phyloP scores from a whole-genome alignment of 2,329 filamentous ascomycete genomes.

The Colletotrichum sp. region DNA sequence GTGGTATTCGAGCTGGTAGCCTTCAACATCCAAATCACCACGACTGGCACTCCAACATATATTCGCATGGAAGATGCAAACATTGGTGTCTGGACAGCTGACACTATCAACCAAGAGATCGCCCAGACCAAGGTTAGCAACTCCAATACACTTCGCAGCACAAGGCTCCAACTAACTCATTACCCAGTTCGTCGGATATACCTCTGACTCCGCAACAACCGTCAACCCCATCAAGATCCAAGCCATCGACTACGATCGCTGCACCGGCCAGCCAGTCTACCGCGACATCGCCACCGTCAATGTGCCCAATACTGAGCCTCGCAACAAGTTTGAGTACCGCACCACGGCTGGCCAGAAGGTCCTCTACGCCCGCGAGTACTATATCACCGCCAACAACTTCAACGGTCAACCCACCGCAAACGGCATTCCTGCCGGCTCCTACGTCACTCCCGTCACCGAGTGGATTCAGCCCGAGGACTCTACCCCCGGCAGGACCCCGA shows the following conservation, averaged over 20 bases:
- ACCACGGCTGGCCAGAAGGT: constrained; percentile 28
- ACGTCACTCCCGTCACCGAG: constrained; percentile 43
- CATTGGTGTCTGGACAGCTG: constrained; percentile 39
- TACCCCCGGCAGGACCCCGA: constrained; percentile 35
- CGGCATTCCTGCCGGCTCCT: constrained; percentile 43
- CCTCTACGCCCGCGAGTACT: constrained; percentile 45
- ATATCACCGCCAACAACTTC: constrained; percentile 35
- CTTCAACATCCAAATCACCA: constrained; percentile 42
- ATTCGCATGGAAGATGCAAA: constrained; percentile 46
- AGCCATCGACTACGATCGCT: constrained; percentile 46
- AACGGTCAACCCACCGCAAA: constrained; percentile 40
- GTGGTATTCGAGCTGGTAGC: constrained; percentile 40
- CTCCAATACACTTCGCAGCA: accelerated
- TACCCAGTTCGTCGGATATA: constrained; percentile 38
- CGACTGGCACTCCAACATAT: constrained; percentile 37
- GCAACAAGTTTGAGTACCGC: constrained; percentile 44
- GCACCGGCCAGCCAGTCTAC: constrained; percentile 41
- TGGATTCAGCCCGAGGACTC: constrained; percentile 48
- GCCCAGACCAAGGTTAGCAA: constrained; percentile 31
- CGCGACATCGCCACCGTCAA: constrained; percentile 36
- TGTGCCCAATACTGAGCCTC: constrained; percentile 30
- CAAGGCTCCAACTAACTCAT: neutral
- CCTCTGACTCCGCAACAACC: constrained; percentile 33
- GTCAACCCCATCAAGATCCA: constrained; percentile 35
- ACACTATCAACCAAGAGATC: constrained; percentile 35